These are phyloP conservation scores for Immersiporthe knoxdaviesiana DNA, from an alignment of 2,329 filamentous ascomycete species.

Conservation along the genomic window DNA sequence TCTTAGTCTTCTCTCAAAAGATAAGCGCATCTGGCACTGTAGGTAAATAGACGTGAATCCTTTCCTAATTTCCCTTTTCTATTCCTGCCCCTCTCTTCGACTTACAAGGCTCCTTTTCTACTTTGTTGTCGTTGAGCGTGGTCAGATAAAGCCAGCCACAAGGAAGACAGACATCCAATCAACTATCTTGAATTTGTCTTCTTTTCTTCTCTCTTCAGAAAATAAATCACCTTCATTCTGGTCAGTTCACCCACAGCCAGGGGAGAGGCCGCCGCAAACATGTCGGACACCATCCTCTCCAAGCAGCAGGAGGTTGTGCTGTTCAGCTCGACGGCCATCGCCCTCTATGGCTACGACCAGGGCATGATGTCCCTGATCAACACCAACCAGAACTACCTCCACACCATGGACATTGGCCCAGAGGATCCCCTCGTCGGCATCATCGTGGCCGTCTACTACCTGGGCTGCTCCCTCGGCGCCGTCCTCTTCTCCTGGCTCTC, in stretches of 20 bases:
- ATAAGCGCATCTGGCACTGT: neutral
- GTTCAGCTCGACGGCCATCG: slow-evolving; percentile 46
- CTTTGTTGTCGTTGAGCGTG: neutral
- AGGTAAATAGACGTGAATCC: neutral
- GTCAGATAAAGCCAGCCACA: neutral
- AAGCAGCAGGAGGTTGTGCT: slow-evolving; percentile 42
- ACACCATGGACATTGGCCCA: slow-evolving; percentile 56
- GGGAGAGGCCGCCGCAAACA: slow-evolving; percentile 1
- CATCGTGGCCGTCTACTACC: slow-evolving; percentile 58
- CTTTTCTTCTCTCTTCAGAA: neutral
- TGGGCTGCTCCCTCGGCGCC: slow-evolving; percentile 61
- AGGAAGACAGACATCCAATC: neutral
- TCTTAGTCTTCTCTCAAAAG: neutral
- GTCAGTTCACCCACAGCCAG: neutral
- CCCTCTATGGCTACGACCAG: slow-evolving; percentile 41
- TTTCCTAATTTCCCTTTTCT: neutral
- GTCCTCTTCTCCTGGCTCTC: slow-evolving; percentile 37
- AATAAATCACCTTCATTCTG: neutral
- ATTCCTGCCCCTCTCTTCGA: neutral
- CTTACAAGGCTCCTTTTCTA: too few species aligned
- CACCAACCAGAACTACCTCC: slow-evolving; percentile 51
- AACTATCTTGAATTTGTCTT: too few species aligned
- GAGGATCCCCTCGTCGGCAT: slow-evolving; percentile 43
- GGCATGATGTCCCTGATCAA: slow-evolving; percentile 43
- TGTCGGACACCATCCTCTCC: slow-evolving; percentile 32